These are phyloP conservation scores for Microcera coccophila DNA, from an alignment of 2,329 filamentous ascomycete species.

Conservation along the genomic window DNA sequence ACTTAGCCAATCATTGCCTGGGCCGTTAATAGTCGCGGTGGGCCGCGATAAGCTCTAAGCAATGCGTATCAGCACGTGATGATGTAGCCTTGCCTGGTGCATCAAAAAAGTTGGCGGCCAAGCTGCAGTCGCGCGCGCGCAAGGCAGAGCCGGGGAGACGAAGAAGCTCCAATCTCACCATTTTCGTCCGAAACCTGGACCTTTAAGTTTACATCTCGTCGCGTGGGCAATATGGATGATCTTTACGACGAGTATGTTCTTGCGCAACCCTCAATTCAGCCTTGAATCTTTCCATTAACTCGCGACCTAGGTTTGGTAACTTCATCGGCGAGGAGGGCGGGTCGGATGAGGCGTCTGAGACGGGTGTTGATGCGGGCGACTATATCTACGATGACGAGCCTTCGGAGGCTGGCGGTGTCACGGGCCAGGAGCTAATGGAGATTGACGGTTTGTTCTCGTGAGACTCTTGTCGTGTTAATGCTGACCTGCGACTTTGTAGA, in stretches of 20 bases:
- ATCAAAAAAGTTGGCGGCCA: slow-evolving; percentile 28
- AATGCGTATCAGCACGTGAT: slow-evolving; percentile 29
- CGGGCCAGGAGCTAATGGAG: slow-evolving; percentile 87
- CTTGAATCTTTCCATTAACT: slow-evolving; percentile 19
- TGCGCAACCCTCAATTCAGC: slow-evolving; percentile 4
- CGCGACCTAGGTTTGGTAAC: slow-evolving; percentile 75
- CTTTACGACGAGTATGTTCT: slow-evolving; percentile 82
- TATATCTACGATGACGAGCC: slow-evolving; percentile 80
- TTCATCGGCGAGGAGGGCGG: slow-evolving; percentile 89
- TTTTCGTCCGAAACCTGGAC: too few relatives aligned
- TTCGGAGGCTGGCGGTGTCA: slow-evolving; percentile 58
- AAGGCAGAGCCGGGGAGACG: slow-evolving; percentile 19
- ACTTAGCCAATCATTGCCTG: not conserved
- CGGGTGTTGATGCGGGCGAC: slow-evolving; percentile 67
- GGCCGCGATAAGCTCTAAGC: too few relatives aligned
- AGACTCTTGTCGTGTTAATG: slow-evolving; percentile 1
- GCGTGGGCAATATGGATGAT: slow-evolving; percentile 68
- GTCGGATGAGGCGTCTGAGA: slow-evolving; percentile 82
- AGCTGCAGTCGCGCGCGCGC: slow-evolving; percentile 18
- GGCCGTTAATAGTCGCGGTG: not conserved
- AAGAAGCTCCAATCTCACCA: slow-evolving; percentile 17
- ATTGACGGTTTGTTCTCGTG: slow-evolving; percentile 62
- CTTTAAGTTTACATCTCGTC: too few relatives aligned
- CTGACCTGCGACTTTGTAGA: slow-evolving; percentile 43
- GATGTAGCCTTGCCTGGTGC: slow-evolving; percentile 18